These are phyloP conservation scores for Suillus cothurnatus DNA, from an alignment of 768 basidiomycete species.

Conservation along the genomic window DNA sequence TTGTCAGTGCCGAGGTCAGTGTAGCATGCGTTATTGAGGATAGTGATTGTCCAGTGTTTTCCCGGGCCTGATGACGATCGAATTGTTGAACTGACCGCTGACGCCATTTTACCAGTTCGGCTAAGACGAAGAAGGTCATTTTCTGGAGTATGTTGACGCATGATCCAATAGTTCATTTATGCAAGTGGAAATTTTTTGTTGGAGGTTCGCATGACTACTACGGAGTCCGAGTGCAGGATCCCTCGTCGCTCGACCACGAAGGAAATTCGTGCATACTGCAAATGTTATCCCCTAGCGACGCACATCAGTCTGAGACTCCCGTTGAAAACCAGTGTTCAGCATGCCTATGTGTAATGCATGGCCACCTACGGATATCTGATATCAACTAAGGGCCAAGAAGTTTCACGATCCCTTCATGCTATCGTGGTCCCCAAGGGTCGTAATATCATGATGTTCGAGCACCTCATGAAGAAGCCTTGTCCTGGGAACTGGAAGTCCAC, in stretches of 20 bases:
- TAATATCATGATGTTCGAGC: not conserved
- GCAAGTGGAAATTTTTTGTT: not conserved
- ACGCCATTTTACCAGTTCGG: not conserved
- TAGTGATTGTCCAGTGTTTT: not conserved
- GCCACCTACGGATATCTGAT: not conserved
- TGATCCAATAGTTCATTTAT: not conserved
- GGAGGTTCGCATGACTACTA: not conserved
- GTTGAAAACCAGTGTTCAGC: not conserved
- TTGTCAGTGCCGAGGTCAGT: no score
- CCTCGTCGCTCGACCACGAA: not conserved
- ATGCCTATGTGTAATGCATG: not conserved
- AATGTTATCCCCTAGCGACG: not conserved
- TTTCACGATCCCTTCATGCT: not conserved
- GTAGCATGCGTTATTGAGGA: not conserved
- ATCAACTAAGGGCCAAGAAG: not conserved
- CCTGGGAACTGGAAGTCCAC: not conserved
- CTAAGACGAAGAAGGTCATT: not conserved
- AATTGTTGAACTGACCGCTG: not conserved
- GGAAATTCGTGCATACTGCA: not conserved
- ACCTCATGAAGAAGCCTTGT: not conserved
- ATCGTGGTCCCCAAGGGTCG: not conserved
- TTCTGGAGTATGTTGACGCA: not conserved
- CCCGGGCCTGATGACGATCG: not conserved
- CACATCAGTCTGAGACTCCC: not conserved
- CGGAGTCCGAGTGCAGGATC: no score